Base-by-base conservation (phyloP, 1,284 basidiomycete species). In the Moesziomyces globuligerus region DNA sequence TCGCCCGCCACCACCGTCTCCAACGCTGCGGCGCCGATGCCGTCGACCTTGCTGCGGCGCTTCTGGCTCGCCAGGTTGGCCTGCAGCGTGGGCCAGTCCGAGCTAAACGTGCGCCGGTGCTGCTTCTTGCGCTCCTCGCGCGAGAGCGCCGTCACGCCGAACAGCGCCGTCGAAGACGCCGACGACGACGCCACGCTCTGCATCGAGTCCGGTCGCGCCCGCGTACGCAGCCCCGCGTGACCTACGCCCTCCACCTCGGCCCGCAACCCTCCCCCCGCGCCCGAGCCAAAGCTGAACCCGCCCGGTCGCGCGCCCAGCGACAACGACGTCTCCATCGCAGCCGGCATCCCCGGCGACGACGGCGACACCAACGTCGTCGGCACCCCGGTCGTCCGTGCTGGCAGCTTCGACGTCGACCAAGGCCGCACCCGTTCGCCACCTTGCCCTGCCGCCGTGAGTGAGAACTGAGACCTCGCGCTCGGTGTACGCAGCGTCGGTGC, bases 91-190 rank as follows among this genome's bases (percentile, higher is more conserved):
- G 67, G 71, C 67, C 67, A 70, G 45, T 74, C 71, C 13, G 58
- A 66, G 24, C 58, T 62, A 42, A 74, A 74, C 1, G 71, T 74
- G n/a, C 71, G 38, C 15, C 71, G 51, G 28, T 74, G 71, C 45
- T 74, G 71, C 51, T 74, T 74, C 45, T 60, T 61, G 8, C 71
- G 45, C 36, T 74, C 71, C 15, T 74, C 67, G 8, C 51, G 41
- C 11, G 66, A 66, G 4, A 65, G 61, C 25, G 58, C 54, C 3
- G 53, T 50, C 2, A 65, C 71, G 25, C 71, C 71, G 41, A 74
- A 74, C 28, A 71, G 32, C 2, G 56, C 54, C 15, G 61, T 58
- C 0, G 53, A 57, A 3, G 61, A 60, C 18, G 67, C 56, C 11
- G 49, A 47, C 2, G 40, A 58, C 7, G 62, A 59, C 51, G 58